Conservation (phyloP, 2,329 filamentous ascomycete genomes). For the Paecilomyces formosus region DNA sequence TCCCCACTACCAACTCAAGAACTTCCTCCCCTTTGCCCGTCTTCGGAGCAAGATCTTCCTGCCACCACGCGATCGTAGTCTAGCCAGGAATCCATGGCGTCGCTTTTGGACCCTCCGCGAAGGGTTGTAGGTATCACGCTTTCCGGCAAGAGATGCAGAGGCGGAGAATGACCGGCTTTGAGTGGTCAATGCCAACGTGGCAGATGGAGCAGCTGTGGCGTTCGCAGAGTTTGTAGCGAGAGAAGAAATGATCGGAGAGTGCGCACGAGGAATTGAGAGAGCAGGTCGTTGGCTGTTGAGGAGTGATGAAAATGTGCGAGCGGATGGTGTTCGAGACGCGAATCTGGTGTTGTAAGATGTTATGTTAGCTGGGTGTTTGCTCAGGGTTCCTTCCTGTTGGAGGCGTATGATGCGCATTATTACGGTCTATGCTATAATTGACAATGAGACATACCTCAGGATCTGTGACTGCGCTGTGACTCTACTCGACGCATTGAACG, state of each 20-base stretch:
- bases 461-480: background rate
- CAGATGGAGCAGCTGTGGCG: conserved; percentile 9
- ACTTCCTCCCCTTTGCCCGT: conserved; percentile 46
- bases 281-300: conserved; percentile 22
- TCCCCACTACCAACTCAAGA: conserved; percentile 42
- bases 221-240: conserved; percentile 7
- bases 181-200: conserved; percentile 12
- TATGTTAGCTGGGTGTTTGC: background rate
- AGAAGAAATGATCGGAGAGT: conserved; percentile 19
- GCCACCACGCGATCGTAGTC: conserved; percentile 47
- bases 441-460: background rate
- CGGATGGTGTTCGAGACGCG: background rate
- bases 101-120: conserved; percentile 55
- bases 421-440: background rate
- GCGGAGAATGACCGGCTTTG: conserved; percentile 36
- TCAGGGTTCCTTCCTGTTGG: background rate
- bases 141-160: conserved; percentile 33
- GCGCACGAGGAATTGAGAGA: conserved; percentile 34
- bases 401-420: background rate
- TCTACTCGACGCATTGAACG: conserved; percentile 11
- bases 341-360: background rate
- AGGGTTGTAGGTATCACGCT: conserved; percentile 51
- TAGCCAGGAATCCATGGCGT: conserved; percentile 52
- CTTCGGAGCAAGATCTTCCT: conserved; percentile 48
- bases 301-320: conserved; percentile 21